Evolutionary conservation across 2,329 filamentous ascomycete genomes (phyloP).

Genomic region (Diplodia mutila): DNA sequence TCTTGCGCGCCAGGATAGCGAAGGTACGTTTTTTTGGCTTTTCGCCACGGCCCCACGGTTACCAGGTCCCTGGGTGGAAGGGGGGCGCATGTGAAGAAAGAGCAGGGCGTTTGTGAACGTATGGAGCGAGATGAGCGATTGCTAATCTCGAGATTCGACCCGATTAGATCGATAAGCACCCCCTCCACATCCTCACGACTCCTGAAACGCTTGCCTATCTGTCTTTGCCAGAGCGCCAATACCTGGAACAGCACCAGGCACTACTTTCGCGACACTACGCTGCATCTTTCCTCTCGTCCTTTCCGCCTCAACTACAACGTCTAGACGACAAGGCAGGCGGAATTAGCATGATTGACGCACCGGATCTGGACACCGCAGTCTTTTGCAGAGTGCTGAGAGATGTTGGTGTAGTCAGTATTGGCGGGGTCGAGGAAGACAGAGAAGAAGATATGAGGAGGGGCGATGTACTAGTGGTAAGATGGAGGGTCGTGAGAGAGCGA

Average conservation of each 20-base stretch:
- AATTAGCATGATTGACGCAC: constrained; percentile 87
- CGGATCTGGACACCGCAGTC: constrained; percentile 80
- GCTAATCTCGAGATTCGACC: not conserved
- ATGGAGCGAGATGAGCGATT: not conserved
- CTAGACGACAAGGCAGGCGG: constrained; percentile 90
- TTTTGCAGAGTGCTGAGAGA: constrained; percentile 76
- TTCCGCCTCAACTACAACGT: constrained; percentile 77
- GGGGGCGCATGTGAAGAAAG: not conserved
- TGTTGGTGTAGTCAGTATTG: constrained; percentile 57
- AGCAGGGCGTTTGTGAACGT: not conserved
- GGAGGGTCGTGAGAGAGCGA: constrained; percentile 63
- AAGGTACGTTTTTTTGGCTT: constrained; percentile 61
- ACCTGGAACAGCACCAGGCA: constrained; percentile 82
- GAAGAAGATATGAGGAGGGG: constrained; percentile 51
- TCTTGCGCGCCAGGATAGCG: constrained; percentile 80
- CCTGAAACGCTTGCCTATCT: constrained; percentile 55
- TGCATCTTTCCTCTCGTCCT: constrained; percentile 79
- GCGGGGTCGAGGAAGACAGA: constrained; percentile 60
- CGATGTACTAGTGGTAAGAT: constrained; percentile 63
- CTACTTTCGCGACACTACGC: constrained; percentile 84
- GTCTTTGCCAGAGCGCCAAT: constrained; percentile 76
- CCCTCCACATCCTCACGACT: constrained; percentile 53
- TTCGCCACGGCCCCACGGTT: not conserved
- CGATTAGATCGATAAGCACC: constrained; percentile 72
- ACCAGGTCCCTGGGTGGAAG: no score